A percentile compares a stretch with the other conserved stretches of the same genome.
Conservation (phyloP, 768 basidiomycete species). For the Agrocybe praecox region DNA sequence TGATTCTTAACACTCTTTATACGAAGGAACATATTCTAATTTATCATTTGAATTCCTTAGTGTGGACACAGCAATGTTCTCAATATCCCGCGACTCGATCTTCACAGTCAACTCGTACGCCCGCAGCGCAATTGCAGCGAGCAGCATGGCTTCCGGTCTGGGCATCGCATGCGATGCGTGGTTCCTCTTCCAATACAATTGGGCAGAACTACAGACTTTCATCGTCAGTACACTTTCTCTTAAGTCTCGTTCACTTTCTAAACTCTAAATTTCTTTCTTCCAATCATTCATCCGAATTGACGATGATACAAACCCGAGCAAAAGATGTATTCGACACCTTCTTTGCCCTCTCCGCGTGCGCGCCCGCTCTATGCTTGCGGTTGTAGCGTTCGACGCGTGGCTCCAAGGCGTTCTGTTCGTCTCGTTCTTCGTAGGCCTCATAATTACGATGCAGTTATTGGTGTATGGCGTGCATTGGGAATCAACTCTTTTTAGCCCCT, state of each 20-base stretch:
- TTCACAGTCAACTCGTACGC: constrained; percentile 56
- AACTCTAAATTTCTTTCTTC: no score
- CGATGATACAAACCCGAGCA: constrained; percentile 51
- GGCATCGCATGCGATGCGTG: constrained; percentile 66
- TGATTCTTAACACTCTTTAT: constrained; percentile 1
- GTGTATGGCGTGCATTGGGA: constrained; percentile 52
- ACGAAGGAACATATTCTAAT: no score
- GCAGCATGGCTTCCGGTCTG: constrained; percentile 61
- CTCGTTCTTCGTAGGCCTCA: constrained; percentile 57
- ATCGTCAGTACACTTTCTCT: constrained; percentile 43
- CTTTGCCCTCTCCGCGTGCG: constrained; percentile 66
- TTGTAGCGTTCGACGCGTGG: constrained; percentile 63
- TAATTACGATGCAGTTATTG: constrained; percentile 68
- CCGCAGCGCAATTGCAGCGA: constrained; percentile 54
- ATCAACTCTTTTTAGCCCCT: no score
- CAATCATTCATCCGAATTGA: no score
- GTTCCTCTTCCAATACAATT: constrained; percentile 66
- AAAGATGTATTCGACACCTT: constrained; percentile 59
- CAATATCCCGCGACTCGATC: constrained; percentile 53
- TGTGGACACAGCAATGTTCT: constrained; percentile 55
- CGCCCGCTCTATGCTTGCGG: constrained; percentile 66
- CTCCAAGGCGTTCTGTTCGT: constrained; percentile 59
- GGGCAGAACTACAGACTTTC: constrained; percentile 52
- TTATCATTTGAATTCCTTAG: no score
- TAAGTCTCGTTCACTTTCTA: no score